Evolutionary conservation across 2,329 filamentous ascomycete genomes (phyloP).

Genomic region (Hymenoscyphus scutula): DNA sequence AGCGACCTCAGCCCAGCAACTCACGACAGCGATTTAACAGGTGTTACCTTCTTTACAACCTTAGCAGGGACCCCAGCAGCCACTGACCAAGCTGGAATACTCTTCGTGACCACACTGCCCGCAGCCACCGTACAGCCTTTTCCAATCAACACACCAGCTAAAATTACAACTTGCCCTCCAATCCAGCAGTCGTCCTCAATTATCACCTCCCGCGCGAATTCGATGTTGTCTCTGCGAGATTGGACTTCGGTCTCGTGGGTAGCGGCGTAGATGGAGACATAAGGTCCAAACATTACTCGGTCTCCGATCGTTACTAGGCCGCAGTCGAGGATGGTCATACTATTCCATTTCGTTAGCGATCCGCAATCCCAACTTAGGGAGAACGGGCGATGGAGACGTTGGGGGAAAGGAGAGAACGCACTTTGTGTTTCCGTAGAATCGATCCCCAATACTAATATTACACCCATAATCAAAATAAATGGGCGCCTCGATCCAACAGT

Average conservation of each 20-base stretch:
- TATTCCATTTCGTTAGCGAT: not conserved
- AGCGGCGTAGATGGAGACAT: conserved; percentile 67
- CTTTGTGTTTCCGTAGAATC: conserved; percentile 65
- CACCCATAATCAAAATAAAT: conserved; percentile 64
- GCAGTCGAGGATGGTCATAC: conserved; percentile 60
- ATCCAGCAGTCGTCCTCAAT: conserved; percentile 57
- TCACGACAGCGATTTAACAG: conserved; percentile 4
- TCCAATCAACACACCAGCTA: conserved; percentile 52
- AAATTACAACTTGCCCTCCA: conserved; percentile 48
- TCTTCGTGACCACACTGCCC: conserved; percentile 49
- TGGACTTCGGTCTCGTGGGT: conserved; percentile 67
- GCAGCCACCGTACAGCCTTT: conserved; percentile 51
- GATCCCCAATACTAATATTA: conserved; percentile 59
- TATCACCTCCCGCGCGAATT: conserved; percentile 45
- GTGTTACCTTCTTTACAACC: conserved; percentile 46
- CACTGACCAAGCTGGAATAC: conserved; percentile 48
- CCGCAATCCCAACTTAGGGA: too few relatives aligned
- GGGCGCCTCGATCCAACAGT: conserved; percentile 58
- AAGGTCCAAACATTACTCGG: conserved; percentile 57
- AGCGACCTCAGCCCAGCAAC: too few relatives aligned
- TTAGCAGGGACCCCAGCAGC: conserved; percentile 49
- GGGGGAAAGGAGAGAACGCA: conserved; percentile 16
- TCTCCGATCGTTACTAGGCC: conserved; percentile 53
- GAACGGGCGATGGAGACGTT: not conserved
- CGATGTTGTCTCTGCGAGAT: conserved; percentile 46